A percentile compares a stretch with the other conserved stretches of the same genome.
Conservation (phyloP, 75 land plant species). For the Pinus taeda region DNA sequence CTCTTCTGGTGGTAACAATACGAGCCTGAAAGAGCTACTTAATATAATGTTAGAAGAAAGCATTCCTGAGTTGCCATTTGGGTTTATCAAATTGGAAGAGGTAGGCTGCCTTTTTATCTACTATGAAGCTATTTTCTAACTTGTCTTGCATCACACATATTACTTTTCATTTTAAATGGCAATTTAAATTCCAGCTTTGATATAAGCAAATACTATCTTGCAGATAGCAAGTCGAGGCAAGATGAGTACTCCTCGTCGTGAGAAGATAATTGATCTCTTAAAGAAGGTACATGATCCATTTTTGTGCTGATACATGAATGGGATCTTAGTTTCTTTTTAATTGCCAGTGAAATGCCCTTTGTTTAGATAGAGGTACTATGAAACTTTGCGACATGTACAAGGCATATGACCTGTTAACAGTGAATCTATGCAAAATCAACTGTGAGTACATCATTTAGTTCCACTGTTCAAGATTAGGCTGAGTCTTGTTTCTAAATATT, state of each 20-base stretch:
- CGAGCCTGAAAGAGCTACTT: slow-evolving; percentile 49
- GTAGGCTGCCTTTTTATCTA: slow-evolving; percentile 27
- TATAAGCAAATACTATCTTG: not conserved
- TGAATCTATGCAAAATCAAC: no score
- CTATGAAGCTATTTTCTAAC: not conserved
- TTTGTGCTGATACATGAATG: no score
- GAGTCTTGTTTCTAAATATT: no score
- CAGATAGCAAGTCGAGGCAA: slow-evolving; percentile 82
- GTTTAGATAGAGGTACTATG: no score
- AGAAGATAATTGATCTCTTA: slow-evolving; percentile 37
- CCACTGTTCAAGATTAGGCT: no score
- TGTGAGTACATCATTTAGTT: no score
- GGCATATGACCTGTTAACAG: no score
- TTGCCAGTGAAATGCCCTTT: no score
- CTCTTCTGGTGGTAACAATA: slow-evolving; percentile 8
- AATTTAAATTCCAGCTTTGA: not conserved
- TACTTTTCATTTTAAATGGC: not conserved
- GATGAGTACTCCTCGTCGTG: slow-evolving; percentile 65
- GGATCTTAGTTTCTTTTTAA: no score
- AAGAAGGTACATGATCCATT: slow-evolving; percentile 39
- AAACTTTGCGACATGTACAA: no score
- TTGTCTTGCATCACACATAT: not conserved
- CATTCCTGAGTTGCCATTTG: slow-evolving; percentile 66
- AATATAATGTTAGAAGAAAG: slow-evolving; percentile 82
- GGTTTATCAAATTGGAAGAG: slow-evolving; percentile 84